Conservation (phyloP, 306 rosid species). For the Argentina anserina region DNA sequence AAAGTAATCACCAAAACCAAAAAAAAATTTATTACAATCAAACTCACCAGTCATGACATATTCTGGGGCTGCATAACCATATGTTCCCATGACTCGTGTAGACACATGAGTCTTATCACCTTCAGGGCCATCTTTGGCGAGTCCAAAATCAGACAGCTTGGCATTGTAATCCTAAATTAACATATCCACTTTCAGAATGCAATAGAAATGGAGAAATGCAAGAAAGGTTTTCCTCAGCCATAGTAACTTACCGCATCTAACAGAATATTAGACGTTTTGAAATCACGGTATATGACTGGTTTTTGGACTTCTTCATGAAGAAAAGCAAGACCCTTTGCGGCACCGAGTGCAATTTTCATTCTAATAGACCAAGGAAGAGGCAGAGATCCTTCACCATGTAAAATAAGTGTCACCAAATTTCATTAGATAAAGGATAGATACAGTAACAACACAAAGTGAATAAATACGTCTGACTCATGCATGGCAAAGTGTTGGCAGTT, state of each 20-base stretch:
- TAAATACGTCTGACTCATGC: not conserved
- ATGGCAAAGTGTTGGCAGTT: not conserved
- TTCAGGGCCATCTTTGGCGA: conserved; percentile 95
- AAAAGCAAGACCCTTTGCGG: conserved; percentile 95
- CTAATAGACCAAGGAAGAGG: conserved; percentile 99
- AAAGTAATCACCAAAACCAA: conserved; percentile 2
- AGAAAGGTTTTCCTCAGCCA: conserved; percentile 15
- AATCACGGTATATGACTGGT: conserved; percentile 92
- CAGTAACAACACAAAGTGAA: conserved; percentile 12
- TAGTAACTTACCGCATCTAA: conserved; percentile 74
- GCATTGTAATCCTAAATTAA: conserved; percentile 79
- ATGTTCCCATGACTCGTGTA: conserved; percentile 95
- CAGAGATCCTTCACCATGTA: conserved; percentile 70
- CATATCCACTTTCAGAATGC: conserved; percentile 13
- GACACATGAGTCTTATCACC: conserved; percentile 96
- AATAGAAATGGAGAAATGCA: conserved; percentile 14
- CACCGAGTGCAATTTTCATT: conserved; percentile 93
- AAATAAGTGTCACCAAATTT: conserved; percentile 40
- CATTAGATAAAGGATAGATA: conserved; percentile 23
- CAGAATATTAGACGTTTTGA: conserved; percentile 90
- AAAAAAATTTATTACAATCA: conserved; percentile 1
- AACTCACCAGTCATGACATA: conserved; percentile 98
- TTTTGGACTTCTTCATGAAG: conserved; percentile 86
- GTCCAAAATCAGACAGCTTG: conserved; percentile 96
- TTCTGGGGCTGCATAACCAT: conserved; percentile 98